Evolutionary conservation across 352 stramenopile species (phyloP), one percentile per base, ranked within the genome.

Genomic region (Globisporangium okanoganense): DNA sequence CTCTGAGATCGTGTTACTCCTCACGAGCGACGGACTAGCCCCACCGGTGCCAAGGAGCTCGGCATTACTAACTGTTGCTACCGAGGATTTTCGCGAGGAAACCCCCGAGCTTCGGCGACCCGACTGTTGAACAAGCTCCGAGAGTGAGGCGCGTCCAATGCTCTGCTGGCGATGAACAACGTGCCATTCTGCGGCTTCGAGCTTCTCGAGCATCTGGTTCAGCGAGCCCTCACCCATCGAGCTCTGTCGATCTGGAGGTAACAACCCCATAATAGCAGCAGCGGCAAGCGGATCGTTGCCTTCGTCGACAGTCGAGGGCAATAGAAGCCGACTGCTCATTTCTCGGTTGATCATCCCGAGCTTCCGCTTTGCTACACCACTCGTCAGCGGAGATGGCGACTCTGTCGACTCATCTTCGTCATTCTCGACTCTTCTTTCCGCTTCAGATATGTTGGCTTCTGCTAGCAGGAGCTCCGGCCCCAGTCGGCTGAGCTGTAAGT

Each of bases 161-260:
- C 68, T 85, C 6, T 70, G 64, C 7, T 67, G 63, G 3, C 75
- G 67, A 33, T 85, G 61, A 12, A 65, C 58, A 0, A 85, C 43
- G 50, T 85, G 71, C 75, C 75, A 82, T 56, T 82, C 75, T 2
- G 71, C 75, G 0, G 75, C 75, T 66, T 78, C 67, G 13, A 85
- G 73, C 14, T 73, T 71, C 51, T 78, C 50, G 25, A 85, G 59
- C 14, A 70, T 72, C 16, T 60, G 40, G 22, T 49, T 54, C 18
- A 84, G 62, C 12, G 48, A 44, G 7, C 41, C n/a, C 2, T 78
- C 67, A 9, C 55, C 41, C 10, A 64, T 41, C 13, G 44, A 55
- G 38, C 48, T 29, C 27, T 36, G 54, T 2, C 33, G 49, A 9
- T 60, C 48, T n/a, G 49, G 10, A 55, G 49, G 9, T 12, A 55